Conservation (phyloP, 305 asterid genomes). For the Rubia tinctorum region DNA sequence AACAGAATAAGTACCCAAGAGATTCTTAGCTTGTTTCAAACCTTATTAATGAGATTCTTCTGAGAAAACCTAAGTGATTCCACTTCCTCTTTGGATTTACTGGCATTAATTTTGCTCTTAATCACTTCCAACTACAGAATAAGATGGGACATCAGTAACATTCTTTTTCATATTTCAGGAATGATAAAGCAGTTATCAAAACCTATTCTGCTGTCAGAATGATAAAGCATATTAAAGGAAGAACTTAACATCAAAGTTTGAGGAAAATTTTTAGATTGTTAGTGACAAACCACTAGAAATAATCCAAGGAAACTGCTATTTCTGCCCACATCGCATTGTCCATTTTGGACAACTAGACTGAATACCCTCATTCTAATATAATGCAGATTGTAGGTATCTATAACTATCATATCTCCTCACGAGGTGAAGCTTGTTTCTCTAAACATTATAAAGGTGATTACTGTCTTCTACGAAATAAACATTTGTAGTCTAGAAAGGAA, state of each 20-base stretch:
- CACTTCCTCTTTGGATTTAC: conserved; percentile 84
- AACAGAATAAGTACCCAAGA: neutral
- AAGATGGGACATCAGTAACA: conserved; percentile 3
- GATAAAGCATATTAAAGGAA: neutral
- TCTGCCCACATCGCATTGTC: neutral
- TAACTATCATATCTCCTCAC: neutral
- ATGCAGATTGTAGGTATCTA: neutral
- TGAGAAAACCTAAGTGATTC: conserved; percentile 71
- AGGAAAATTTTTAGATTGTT: neutral
- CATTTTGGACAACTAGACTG: neutral
- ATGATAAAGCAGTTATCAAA: conserved; percentile 6
- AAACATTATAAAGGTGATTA: neutral
- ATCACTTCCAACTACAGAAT: conserved; percentile 61
- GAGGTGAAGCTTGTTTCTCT: neutral
- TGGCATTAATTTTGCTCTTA: conserved; percentile 55
- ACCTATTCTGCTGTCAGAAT: neutral
- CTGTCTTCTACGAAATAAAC: neutral
- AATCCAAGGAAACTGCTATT: neutral
- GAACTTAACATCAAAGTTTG: neutral
- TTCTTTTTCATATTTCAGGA: neutral
- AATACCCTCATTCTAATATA: neutral
- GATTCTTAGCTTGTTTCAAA: conserved; percentile 16
- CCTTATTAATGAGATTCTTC: conserved; percentile 87
- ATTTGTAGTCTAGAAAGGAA: neutral
- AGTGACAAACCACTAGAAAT: neutral